Evolutionary conservation across 2,329 filamentous ascomycete species (phyloP).

Genomic region (Claviceps pazoutovae): DNA sequence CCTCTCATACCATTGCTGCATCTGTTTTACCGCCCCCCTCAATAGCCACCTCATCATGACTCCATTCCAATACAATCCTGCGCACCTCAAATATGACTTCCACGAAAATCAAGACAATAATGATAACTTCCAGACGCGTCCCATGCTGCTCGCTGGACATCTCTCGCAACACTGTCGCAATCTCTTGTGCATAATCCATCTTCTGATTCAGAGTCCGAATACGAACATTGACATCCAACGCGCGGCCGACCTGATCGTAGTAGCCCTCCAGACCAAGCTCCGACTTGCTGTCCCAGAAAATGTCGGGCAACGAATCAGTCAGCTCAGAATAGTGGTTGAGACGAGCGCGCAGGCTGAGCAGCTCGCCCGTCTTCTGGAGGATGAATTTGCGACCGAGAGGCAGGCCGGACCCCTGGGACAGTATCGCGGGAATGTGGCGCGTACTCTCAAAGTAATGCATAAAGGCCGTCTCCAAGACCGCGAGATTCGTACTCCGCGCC

Average conservation of each 20-base stretch:
- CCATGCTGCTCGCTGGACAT: constrained; percentile 84
- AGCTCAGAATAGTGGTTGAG: constrained; percentile 95
- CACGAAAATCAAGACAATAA: constrained; percentile 83
- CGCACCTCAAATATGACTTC: constrained; percentile 83
- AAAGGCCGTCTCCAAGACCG: constrained; percentile 74
- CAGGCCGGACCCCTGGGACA: constrained; percentile 46
- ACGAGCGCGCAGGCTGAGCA: constrained; percentile 78
- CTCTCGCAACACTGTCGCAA: constrained; percentile 76
- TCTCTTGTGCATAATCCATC: constrained; percentile 95
- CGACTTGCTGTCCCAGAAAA: constrained; percentile 89
- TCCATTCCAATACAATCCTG: constrained; percentile 52
- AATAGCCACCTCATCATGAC: constrained; percentile 18
- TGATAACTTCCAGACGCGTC: constrained; percentile 82
- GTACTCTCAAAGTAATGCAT: constrained; percentile 79
- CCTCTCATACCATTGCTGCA: too few relatives aligned
- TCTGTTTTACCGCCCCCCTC: too few relatives aligned
- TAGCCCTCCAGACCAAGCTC: constrained; percentile 86
- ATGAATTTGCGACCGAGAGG: constrained; percentile 55
- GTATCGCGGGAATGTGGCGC: constrained; percentile 61
- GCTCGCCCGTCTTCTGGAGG: constrained; percentile 82
- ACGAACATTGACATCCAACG: constrained; percentile 78
- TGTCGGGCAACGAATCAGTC: constrained; percentile 84
- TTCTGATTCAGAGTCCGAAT: constrained; percentile 91
- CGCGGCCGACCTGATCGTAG: constrained; percentile 84
- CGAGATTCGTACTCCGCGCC: constrained; percentile 83